Evolutionary conservation across 306 rosid genomes (phyloP).

Genomic region (Ammopiptanthus mongolicus): DNA sequence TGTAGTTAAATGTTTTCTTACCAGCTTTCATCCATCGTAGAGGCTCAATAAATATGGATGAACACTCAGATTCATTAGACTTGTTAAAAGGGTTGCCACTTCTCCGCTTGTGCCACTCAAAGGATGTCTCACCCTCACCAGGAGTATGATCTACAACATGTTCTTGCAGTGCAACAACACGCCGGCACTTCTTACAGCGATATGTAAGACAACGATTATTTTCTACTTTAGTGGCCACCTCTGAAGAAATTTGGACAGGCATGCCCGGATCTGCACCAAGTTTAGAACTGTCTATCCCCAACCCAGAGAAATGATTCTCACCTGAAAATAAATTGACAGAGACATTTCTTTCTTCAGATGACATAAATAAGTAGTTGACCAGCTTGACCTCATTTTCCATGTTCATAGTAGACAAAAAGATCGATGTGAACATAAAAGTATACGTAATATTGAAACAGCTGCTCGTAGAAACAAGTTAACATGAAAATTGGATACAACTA

Average conservation of each 20-base stretch:
- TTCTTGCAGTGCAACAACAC: constrained; percentile 77
- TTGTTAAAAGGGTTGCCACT: constrained; percentile 66
- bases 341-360: not conserved
- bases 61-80: constrained; percentile 71
- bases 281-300: constrained; percentile 67
- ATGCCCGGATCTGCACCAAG: constrained; percentile 88
- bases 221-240: constrained; percentile 36
- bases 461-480: not conserved
- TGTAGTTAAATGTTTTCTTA: constrained; percentile 30
- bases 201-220: constrained; percentile 40
- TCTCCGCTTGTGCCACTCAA: constrained; percentile 65
- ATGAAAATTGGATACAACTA: not conserved
- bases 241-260: constrained; percentile 49
- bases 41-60: constrained; percentile 92
- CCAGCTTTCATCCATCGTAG: constrained; percentile 95
- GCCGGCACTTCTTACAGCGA: constrained; percentile 90
- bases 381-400: constrained; percentile 1
- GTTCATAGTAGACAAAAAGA: not conserved
- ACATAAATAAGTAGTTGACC: not conserved
- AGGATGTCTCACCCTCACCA: constrained; percentile 79
- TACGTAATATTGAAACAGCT: not conserved
- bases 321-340: constrained; percentile 44
- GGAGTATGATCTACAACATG: constrained; percentile 81
- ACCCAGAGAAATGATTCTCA: constrained; percentile 65
- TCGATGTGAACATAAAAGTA: not conserved